Evolutionary conservation across 306 rosid genomes (phyloP).

Genomic region (Crataegus laevigata): DNA sequence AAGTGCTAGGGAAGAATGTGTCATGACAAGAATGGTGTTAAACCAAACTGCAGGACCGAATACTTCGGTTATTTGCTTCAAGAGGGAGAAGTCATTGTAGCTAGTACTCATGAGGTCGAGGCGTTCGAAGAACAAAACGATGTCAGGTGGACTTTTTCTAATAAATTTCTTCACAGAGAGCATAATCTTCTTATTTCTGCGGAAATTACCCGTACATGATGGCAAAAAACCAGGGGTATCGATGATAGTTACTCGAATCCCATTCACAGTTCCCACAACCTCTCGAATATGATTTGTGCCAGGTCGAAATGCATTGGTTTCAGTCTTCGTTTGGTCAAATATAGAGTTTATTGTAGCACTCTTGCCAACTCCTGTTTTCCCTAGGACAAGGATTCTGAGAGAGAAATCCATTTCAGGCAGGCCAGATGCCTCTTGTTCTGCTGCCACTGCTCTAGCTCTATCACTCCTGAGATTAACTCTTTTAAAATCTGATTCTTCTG

Average conservation of each 20-base stretch:
- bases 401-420: conserved; percentile 58
- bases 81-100: conserved; percentile 44
- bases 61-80: conserved; percentile 72
- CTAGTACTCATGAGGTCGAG: conserved; percentile 55
- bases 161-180: conserved; percentile 69
- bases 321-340: conserved; percentile 65
- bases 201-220: conserved; percentile 41
- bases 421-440: conserved; percentile 57
- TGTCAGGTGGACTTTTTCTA: conserved; percentile 81
- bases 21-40: conserved; percentile 82
- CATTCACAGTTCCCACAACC: conserved; percentile 67
- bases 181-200: conserved; percentile 79
- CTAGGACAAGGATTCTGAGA: conserved; percentile 77
- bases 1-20: conserved; percentile 75
- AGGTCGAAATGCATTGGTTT: conserved; percentile 83
- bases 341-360: conserved; percentile 96
- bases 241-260: conserved; percentile 58
- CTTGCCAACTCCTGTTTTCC: conserved; percentile 97
- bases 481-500: conserved; percentile 61
- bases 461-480: conserved; percentile 44
- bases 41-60: conserved; percentile 92
- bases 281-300: conserved; percentile 75
- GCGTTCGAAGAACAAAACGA: conserved; percentile 85
- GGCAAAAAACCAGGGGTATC: conserved; percentile 94
- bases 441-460: conserved; percentile 45